A percentile compares a stretch with the other conserved stretches of the same genome.
These are phyloP conservation scores for Aspergillus pseudotamarii DNA, from an alignment of 2,329 filamentous ascomycete species.

Conservation along the genomic window DNA sequence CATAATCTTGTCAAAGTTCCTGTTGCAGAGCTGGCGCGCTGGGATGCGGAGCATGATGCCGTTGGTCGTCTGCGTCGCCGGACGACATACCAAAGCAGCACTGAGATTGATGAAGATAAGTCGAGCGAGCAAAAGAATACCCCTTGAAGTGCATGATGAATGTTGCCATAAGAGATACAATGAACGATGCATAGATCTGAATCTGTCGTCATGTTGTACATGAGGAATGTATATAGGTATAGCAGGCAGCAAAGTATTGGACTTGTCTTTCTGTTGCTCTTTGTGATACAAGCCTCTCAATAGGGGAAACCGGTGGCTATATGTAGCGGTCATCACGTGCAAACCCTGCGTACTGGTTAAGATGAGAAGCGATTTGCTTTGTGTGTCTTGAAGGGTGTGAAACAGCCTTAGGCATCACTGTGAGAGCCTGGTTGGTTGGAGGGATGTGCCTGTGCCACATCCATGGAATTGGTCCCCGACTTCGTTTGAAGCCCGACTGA, in stretches of 20 bases:
- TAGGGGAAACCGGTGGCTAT: background rate
- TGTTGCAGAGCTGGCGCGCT: slow-evolving; percentile 52
- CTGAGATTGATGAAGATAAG: background rate
- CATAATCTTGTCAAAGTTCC: slow-evolving; percentile 61
- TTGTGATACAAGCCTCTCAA: background rate
- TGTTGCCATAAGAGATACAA: background rate
- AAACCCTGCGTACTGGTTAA: background rate
- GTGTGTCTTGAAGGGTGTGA: too few relatives aligned
- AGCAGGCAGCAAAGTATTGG: background rate
- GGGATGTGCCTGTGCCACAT: background rate
- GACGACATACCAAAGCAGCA: background rate
- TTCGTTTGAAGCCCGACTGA: background rate
- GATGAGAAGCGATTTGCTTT: background rate
- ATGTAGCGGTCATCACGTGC: background rate
- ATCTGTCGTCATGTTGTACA: background rate
- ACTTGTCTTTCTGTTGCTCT: background rate
- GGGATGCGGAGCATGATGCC: slow-evolving; percentile 63
- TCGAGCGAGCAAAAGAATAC: background rate
- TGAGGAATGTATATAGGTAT: background rate
- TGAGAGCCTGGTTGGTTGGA: background rate
- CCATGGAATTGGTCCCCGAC: background rate
- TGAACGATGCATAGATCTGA: background rate
- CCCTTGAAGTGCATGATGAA: background rate
- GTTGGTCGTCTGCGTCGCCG: slow-evolving; percentile 25
- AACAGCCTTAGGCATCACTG: background rate